phyloP scores from a whole-genome alignment of 257 asterid genomes.

The Eucommia ulmoides region DNA sequence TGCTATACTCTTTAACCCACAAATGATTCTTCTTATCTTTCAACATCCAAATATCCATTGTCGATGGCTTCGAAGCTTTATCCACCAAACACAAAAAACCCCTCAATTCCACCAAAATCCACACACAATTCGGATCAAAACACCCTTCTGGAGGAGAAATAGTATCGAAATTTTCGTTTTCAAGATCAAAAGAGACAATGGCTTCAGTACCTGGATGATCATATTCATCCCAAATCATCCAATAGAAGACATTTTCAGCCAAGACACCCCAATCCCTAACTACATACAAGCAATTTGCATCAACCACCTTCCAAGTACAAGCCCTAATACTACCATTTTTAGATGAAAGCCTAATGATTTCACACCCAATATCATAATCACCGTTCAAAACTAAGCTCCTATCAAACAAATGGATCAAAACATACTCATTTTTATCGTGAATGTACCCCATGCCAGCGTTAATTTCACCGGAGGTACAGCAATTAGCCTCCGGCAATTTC shows the following conservation, averaged over 20 bases:
- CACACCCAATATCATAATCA: conserved; percentile 44
- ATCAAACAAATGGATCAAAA: conserved; percentile 45
- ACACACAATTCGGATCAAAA: conserved; percentile 29
- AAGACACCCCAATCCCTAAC: conserved; percentile 51
- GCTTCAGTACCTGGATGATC: conserved; percentile 29
- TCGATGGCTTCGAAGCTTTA: conserved; percentile 12
- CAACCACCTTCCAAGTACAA: conserved; percentile 33
- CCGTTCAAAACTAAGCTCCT: conserved; percentile 36
- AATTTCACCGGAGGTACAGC: conserved; percentile 40
- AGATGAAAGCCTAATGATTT: conserved; percentile 30
- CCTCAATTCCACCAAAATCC: conserved; percentile 45
- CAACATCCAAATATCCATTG: conserved; percentile 48
- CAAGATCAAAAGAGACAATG: conserved; percentile 37
- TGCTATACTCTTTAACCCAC: conserved; percentile 35
- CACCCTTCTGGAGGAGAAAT: conserved; percentile 38
- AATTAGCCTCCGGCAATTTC: conserved; percentile 39
- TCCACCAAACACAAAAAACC: conserved; percentile 41
- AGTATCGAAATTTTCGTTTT: conserved; percentile 31
- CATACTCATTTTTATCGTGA: conserved; percentile 36
- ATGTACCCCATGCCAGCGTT: conserved; percentile 45
- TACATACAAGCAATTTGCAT: conserved; percentile 31
- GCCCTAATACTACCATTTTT: conserved; percentile 16
- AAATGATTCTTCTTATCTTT: conserved; percentile 22
- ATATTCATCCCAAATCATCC: conserved; percentile 55
- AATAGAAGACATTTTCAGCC: conserved; percentile 36